Base-by-base conservation (phyloP, 2,329 filamentous ascomycete species). In the Hirsutella thompsonii region DNA sequence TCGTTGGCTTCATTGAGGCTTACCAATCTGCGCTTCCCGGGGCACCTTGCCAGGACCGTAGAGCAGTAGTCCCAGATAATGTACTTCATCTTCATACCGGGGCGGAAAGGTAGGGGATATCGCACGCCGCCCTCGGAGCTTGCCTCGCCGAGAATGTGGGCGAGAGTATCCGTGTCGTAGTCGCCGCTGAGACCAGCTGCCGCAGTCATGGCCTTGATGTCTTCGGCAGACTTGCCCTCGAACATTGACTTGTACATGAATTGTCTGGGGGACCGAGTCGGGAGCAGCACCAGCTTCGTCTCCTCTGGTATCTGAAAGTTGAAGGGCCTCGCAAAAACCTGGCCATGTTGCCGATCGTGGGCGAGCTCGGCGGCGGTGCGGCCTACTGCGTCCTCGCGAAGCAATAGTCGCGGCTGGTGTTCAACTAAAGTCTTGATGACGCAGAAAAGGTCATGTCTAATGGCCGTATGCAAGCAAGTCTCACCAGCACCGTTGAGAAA, bases 311-410 rank as follows among this genome's bases (percentile, higher is more conserved):
- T 23, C 14, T 20, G 33, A 5, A 33, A 4, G 10, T 20, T 28
- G 1, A 47, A 23, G 8, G 53, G 56, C 16, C 47, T 47, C 26
- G 44, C 38, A n/a, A 68, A 57, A 35, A 58, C 58, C 8, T 54
- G 50, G 8, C 61, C 57, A 2, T 73, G 60, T 44, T 70, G 69
- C 1, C 59, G 56, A 40, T 83, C 78, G 39, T 74, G 64, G 0
- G 79, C 76, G 38, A 84, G 60, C 50, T 92, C 84, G 21, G 71
- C 67, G 0, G 85, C 81, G 0, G 84, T 92, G 14, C 74, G 70
- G 2, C 86, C 86, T 0, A 83, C 83, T 0, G 83, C 76, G 49
- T 89, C 89, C 55, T 92, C 86, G 19, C 79, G 73, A 49, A 74
- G 70, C 0, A 87, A 61, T 2, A 88, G 64, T 20, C 68, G 65